These are phyloP conservation scores for Plenodomus biglobosus DNA, from an alignment of 2,329 filamentous ascomycete genomes.

Conservation along the genomic window DNA sequence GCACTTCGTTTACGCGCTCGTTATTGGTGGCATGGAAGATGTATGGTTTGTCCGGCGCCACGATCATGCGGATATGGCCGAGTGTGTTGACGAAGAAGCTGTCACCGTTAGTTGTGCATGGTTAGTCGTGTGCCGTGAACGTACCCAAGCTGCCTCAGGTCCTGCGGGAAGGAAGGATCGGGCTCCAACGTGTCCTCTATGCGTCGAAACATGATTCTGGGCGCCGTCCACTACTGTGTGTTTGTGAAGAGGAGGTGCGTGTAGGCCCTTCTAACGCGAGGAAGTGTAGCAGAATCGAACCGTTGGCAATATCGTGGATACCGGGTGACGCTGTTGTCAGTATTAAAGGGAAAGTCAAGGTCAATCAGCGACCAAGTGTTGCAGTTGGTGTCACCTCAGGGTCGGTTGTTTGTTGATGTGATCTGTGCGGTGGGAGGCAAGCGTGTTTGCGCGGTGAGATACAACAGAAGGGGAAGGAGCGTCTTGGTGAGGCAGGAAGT, in stretches of 20 bases:
- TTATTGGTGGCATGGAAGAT: slow-evolving; percentile 74
- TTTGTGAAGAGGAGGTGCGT: neutral
- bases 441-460: slow-evolving; percentile 20
- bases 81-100: slow-evolving; percentile 78
- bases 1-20: slow-evolving; percentile 73
- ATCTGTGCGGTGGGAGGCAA: slow-evolving; percentile 1
- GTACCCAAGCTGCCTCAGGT: slow-evolving; percentile 74
- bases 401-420: slow-evolving; percentile 5
- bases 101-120: neutral
- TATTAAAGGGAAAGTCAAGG: neutral
- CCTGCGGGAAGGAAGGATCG: slow-evolving; percentile 64
- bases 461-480: slow-evolving; percentile 14
- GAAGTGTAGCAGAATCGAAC: no score
- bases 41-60: slow-evolving; percentile 69
- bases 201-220: slow-evolving; percentile 70
- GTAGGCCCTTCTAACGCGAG: neutral
- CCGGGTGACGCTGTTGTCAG: neutral
- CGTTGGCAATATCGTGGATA: no score
- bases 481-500: neutral
- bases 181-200: slow-evolving; percentile 66
- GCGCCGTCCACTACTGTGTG: neutral
- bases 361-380: neutral
- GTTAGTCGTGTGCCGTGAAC: slow-evolving; percentile 14
- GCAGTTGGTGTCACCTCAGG: neutral
- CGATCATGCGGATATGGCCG: slow-evolving; percentile 72